Base-by-base conservation (phyloP, 495 filamentous ascomycete species). In the Neurospora sp. region DNA sequence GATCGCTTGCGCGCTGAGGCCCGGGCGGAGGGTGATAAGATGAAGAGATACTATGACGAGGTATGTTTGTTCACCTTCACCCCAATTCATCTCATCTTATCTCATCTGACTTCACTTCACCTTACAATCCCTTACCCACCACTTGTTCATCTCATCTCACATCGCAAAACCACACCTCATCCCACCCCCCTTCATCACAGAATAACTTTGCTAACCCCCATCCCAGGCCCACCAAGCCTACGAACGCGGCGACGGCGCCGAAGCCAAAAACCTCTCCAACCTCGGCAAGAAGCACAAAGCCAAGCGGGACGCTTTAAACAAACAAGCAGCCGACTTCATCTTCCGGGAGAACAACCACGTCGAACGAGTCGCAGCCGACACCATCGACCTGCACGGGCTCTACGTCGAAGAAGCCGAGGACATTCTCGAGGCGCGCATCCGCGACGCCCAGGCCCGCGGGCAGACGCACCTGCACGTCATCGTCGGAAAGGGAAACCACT, bases 401-500 rank as follows among this genome's bases (percentile, higher is more conserved):
- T 97, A 90, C 79, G 96, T 96, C 68, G 91, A 95, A 78, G 96
- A 99, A 84, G 96, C 96, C 7, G 92, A 97, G 85, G 88, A 93
- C 61, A 94, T 97, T 46, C 82, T 98, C 35, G 92, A 93, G 81
- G 85, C 90, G 81, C 86, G 94, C 72, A 95, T 99, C 72, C 86
- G 88, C 70, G 89, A 91, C 73, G 94, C 92, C 61, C 89, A 87
- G 77, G 74, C 85, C 46, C 85, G 88, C 69, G 92, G 92, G 0
- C 91, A 96, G 82, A 88, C 82, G 10, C 91, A 95, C 84, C 82
- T 99, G 59, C 79, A 80, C 70, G 82, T 82, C 69, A 97, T 99
- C 79, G 96, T 98, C 31, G 96, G 96, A 61, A 97, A 93, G 82
- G 96, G 96, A 3, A 96, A 95, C 81, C 96, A 99, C 82, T 93